A percentile compares a stretch with the other conserved stretches of the same genome.
Conservation (phyloP, 1,284 basidiomycete species). For the Heterobasidion parviporum region DNA sequence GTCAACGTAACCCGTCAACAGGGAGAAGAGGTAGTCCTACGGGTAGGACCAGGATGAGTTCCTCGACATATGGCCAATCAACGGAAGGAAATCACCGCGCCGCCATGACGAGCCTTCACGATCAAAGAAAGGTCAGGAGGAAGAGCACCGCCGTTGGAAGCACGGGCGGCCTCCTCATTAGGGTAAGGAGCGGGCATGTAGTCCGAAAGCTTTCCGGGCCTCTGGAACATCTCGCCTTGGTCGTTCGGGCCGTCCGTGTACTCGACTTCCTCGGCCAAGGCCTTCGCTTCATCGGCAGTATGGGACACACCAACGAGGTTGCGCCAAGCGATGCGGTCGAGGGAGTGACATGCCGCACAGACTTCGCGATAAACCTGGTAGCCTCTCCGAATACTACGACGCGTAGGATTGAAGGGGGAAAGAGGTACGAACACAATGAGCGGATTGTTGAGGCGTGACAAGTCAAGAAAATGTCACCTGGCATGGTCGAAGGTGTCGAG, state of each 20-base stretch:
- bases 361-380: constrained; percentile 99
- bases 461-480: constrained; percentile 36
- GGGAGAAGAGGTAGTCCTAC: constrained; percentile 94
- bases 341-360: constrained; percentile 97
- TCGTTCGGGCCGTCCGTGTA: constrained; percentile 96
- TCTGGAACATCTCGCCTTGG: constrained; percentile 96
- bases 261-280: constrained; percentile 94
- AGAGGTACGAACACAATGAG: constrained; percentile 1
- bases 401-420: constrained; percentile 4
- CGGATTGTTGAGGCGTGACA: neutral
- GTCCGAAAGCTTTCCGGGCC: constrained; percentile 95
- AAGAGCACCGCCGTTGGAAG: constrained; percentile 89
- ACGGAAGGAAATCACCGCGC: constrained; percentile 51
- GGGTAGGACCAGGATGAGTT: constrained; percentile 3
- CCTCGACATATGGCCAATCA: neutral
- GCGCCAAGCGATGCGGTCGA: constrained; percentile 99
- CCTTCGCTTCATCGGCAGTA: constrained; percentile 86
- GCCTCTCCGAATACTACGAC: constrained; percentile 85
- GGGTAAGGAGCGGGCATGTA: constrained; percentile 96
- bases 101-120: constrained; percentile 97
- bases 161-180: constrained; percentile 96
- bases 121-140: constrained; percentile 98
- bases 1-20: constrained; percentile 96
- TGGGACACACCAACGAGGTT: constrained; percentile 99
- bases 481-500: constrained; percentile 95